Evolutionary conservation across 2,329 filamentous ascomycete genomes (phyloP), one percentile per base, ranked within the genome.

Genomic region (Tolypocladium guangdongense): DNA sequence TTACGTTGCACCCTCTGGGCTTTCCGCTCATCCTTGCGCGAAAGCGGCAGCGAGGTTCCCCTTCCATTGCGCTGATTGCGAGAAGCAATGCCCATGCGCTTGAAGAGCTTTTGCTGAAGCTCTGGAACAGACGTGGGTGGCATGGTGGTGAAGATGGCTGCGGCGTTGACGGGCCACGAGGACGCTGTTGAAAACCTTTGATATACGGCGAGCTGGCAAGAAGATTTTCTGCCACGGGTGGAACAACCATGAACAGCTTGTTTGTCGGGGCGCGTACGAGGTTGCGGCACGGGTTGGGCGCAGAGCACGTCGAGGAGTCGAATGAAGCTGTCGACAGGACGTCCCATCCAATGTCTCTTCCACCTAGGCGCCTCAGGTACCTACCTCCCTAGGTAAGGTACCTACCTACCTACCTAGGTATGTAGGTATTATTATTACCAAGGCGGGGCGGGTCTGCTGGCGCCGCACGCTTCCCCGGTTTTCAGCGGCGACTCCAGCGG

Each of bases 11-110:
- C 71, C 52, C 87, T 77, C 60, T 87, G 81, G 18, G 78, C 78
- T 64, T 84, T 88, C 53, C 87, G 78, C 55, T 80, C 77, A 52
- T 87, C 83, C 71, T 87, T 88, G 59, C 85, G 77, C 18, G 62
- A 62, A 18, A 54, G 45, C 24, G 57, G 56, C 52, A 51, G 56
- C 11, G 32, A 12, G 12, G 7, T 53, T 62, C 50, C 38, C 50
- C 32, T 27, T 52, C 22, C 47, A 43, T 24, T 27, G 11, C 30
- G 30, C 20, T 39, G 7, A 24, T 33, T 55, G 39, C 41, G 62
- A 2, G 63, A 57, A 49, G 65, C 62, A 52, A 72, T 54, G 6
- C 70, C 69, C 52, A 73, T 67, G 18, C 61, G 64, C 52, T 66
- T 70, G 51, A 70, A 66, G 49, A 73, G 60, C 60, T 69, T 70